Percentiles rank a stretch among this genome's conserved stretches.
These are phyloP conservation scores for Dioszegia aurantiaca DNA, from an alignment of 768 basidiomycete species.

Conservation along the genomic window DNA sequence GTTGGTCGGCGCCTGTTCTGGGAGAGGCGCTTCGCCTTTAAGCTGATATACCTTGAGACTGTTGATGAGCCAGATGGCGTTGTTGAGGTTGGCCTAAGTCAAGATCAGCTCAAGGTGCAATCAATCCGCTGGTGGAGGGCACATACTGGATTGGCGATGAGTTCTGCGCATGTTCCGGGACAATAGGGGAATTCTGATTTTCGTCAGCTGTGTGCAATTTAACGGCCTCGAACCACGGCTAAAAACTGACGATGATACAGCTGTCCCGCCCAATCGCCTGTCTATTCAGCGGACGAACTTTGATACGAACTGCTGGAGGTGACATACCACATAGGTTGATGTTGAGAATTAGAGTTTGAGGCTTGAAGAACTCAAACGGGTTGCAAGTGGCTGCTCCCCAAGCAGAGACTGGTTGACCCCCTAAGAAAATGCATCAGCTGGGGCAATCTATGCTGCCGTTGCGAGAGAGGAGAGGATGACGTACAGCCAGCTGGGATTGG, in stretches of 20 bases:
- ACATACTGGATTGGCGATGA: conserved; percentile 43
- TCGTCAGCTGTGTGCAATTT: neutral
- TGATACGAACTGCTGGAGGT: neutral
- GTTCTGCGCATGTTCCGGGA: conserved; percentile 47
- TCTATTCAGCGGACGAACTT: conserved; percentile 4
- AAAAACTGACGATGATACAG: conserved; percentile 36
- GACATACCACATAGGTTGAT: conserved; percentile 49
- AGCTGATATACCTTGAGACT: conserved; percentile 45
- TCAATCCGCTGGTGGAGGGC: neutral
- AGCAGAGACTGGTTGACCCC: conserved; percentile 45
- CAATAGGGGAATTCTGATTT: conserved; percentile 36
- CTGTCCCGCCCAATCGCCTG: conserved; percentile 49
- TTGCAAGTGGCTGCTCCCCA: conserved; percentile 47
- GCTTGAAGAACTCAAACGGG: conserved; percentile 42
- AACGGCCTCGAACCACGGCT: too few relatives aligned
- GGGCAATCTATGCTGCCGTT: too few relatives aligned
- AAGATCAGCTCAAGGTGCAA: neutral
- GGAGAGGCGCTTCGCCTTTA: conserved; percentile 10
- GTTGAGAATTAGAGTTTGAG: conserved; percentile 48
- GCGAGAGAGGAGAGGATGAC: conserved; percentile 14
- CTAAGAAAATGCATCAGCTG: too few relatives aligned
- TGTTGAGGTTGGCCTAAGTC: conserved; percentile 43
- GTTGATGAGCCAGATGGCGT: conserved; percentile 48
- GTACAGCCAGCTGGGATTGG: conserved; percentile 34
- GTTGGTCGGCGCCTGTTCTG: conserved; percentile 22